These are phyloP conservation scores for Flaveria linearis DNA, from an alignment of 129 eudicot species.

Conservation along the genomic window DNA sequence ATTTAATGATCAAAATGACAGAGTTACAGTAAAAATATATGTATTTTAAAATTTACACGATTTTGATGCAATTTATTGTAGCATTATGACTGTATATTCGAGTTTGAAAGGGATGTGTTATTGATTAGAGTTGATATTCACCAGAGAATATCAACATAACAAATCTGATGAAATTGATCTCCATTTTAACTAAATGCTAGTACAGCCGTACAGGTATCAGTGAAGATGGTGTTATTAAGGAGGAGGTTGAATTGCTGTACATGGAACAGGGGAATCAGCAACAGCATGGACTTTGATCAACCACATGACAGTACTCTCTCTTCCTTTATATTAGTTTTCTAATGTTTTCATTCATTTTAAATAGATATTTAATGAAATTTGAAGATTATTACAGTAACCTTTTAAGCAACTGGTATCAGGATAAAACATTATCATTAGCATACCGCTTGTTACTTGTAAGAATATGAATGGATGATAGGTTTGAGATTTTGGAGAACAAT, in stretches of 20 bases:
- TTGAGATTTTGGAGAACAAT: background rate
- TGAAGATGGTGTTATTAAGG: slow-evolving; percentile 20
- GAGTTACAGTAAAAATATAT: background rate
- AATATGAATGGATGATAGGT: no score
- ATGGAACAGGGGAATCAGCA: slow-evolving; percentile 51
- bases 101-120: no score
- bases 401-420: background rate
- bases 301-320: slow-evolving; percentile 58
- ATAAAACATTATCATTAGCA: background rate
- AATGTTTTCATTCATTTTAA: background rate
- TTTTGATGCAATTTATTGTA: background rate
- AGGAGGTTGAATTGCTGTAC: slow-evolving; percentile 65
- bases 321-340: slow-evolving; percentile 11
- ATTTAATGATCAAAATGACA: slow-evolving; percentile 1
- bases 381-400: background rate
- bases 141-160: background rate
- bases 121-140: background rate
- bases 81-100: background rate
- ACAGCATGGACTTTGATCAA: slow-evolving; percentile 83
- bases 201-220: background rate
- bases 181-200: background rate
- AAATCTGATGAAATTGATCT: background rate
- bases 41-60: no score
- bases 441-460: background rate
- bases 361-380: no score